Percentiles rank a stretch among this genome's conserved stretches.
Conservation (phyloP, 768 basidiomycete species). For the Lactarius psammicola region DNA sequence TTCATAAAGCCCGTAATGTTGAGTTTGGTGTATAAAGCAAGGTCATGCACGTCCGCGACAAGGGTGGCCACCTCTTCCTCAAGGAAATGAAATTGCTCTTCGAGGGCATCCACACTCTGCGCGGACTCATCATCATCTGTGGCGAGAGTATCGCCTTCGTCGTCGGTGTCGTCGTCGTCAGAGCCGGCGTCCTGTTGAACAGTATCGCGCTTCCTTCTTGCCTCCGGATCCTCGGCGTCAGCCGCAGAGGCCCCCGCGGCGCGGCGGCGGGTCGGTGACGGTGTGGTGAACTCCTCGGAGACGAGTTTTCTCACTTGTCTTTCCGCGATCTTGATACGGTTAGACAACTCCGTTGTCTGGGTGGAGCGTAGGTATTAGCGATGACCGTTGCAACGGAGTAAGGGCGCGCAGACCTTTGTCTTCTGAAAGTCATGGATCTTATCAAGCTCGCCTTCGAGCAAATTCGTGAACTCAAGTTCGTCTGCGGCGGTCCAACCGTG, state of each 20-base stretch:
- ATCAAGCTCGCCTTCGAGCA: constrained; percentile 84
- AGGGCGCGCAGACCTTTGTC: constrained; percentile 59
- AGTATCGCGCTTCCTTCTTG: constrained; percentile 44
- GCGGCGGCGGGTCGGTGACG: constrained; percentile 14
- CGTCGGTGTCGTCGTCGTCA: constrained; percentile 59
- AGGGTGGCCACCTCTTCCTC: constrained; percentile 95
- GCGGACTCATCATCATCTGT: constrained; percentile 43
- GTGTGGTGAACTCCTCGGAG: constrained; percentile 44
- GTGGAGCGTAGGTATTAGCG: background rate
- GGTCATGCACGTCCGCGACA: constrained; percentile 89
- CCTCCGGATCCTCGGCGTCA: constrained; percentile 30
- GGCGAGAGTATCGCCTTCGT: constrained; percentile 42
- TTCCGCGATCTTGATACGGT: constrained; percentile 80
- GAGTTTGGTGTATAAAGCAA: constrained; percentile 91
- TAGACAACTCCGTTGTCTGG: constrained; percentile 78
- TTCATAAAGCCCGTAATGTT: constrained; percentile 99
- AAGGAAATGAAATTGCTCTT: constrained; percentile 80
- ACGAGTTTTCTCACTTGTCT: constrained; percentile 78
- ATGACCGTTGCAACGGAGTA: background rate
- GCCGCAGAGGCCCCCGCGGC: constrained; percentile 24
- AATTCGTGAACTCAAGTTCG: constrained; percentile 75
- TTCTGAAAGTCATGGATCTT: constrained; percentile 95
- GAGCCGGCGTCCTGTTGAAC: constrained; percentile 58
- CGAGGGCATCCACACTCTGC: constrained; percentile 70
- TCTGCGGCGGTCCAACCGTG: constrained; percentile 72